Percentiles rank a stretch among this genome's conserved stretches.
These are phyloP conservation scores for Rhodamnia argentea DNA, from an alignment of 345 rosid species.

Conservation along the genomic window DNA sequence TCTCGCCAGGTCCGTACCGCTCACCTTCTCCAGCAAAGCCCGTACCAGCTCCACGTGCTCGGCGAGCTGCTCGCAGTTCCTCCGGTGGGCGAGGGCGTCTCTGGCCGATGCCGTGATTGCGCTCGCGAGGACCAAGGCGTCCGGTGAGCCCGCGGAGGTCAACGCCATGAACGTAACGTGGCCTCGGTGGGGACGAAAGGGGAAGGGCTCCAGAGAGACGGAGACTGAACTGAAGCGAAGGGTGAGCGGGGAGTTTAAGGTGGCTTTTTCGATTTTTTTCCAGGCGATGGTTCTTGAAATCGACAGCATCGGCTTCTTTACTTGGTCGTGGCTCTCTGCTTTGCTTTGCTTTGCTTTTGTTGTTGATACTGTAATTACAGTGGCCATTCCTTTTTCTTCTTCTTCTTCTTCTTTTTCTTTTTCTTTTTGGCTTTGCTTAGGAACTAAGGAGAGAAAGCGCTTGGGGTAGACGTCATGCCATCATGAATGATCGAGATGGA, in stretches of 20 bases:
- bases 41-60: constrained; percentile 70
- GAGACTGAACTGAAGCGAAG: neutral
- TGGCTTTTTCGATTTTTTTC: neutral
- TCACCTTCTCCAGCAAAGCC: constrained; percentile 57
- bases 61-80: constrained; percentile 78
- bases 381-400: neutral
- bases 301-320: neutral
- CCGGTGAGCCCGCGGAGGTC: neutral
- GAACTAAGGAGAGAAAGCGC: neutral
- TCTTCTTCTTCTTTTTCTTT: neutral
- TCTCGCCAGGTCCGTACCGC: constrained; percentile 65
- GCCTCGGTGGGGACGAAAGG: neutral
- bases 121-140: neutral
- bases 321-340: neutral
- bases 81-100: constrained; percentile 68
- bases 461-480: neutral
- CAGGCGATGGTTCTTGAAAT: neutral
- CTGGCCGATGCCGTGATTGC: constrained; percentile 24
- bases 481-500: neutral
- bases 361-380: neutral
- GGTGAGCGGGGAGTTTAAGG: neutral
- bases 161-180: neutral
- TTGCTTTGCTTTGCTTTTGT: neutral
- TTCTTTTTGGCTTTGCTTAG: neutral
- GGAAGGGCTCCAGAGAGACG: neutral